Base-by-base conservation (phyloP, 768 basidiomycete genomes). In the Udeniomyces megalosporus region DNA sequence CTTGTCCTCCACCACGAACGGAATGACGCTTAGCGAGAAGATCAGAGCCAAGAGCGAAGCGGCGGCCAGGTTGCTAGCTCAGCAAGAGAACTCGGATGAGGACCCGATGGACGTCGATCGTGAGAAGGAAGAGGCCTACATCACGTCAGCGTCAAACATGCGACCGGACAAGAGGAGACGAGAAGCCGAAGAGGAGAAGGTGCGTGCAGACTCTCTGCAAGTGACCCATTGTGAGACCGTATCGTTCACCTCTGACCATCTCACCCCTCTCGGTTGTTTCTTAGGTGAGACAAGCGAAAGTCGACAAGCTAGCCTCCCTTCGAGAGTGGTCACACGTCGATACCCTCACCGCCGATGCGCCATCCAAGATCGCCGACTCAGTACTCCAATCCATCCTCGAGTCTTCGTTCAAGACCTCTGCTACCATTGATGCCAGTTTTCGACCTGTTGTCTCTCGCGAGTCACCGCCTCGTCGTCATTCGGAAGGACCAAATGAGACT, bases 251-350 rank as follows among this genome's bases (percentile, higher is more conserved):
- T 2, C 42, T 45, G 51, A 35, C 14, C 10, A 28, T 0, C 35
- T 28, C n/a, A n/a, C n/a, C n/a, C n/a, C n/a, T n/a, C n/a, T n/a
- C n/a, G 1, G 31, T 15, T 35, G 5, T 7, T 10, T 5, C 11
- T 49, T 42, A 58, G 57, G 45, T 47, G 22, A 20, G 26, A 26
- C 47, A 52, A 38, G 14, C 70, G 24, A 84, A 85, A 76, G 81
- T 80, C 67, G 77, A 76, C 10, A 82, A 77, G 58, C 78, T 92
- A 42, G 82, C 84, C 5, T 78, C 83, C 4, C 78, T 93, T 34
- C 71, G 69, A 48, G 81, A 86, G 69, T 93, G 89, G 88, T 83
- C 79, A 26, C 90, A 93, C 69, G 80, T 89, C 72, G 81, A 88
- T 70, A 86, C 87, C 69, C 74, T 86, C 22, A 88, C 20, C 34